These are phyloP conservation scores for Alternaria viburni DNA, from an alignment of 2,329 filamentous ascomycete species.

Conservation along the genomic window DNA sequence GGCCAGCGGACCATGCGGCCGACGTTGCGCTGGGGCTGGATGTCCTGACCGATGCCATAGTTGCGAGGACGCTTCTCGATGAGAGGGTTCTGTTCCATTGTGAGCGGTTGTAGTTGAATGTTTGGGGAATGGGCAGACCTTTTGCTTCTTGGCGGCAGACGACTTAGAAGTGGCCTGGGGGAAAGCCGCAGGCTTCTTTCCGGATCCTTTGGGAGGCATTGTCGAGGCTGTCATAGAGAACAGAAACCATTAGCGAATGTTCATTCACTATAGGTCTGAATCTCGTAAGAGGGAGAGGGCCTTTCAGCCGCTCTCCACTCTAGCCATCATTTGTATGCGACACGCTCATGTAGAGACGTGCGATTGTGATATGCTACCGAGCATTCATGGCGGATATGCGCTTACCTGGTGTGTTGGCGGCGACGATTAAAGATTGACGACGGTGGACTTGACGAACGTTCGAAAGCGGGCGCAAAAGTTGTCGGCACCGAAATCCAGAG, in stretches of 20 bases:
- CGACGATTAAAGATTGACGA: constrained; percentile 42
- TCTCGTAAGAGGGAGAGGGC: constrained; percentile 48
- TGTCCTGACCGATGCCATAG: constrained; percentile 98
- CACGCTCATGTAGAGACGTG: constrained; percentile 40
- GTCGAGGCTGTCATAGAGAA: constrained; percentile 99
- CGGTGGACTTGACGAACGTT: constrained; percentile 21
- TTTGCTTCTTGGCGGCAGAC: constrained; percentile 88
- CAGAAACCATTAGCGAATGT: constrained; percentile 93
- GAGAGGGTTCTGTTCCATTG: constrained; percentile 81
- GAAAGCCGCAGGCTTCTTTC: constrained; percentile 90
- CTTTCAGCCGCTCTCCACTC: constrained; percentile 47
- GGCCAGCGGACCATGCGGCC: constrained; percentile 81
- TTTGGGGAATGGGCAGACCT: constrained; percentile 65
- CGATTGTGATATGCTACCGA: constrained; percentile 40
- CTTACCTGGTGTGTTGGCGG: constrained; percentile 48
- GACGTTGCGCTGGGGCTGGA: constrained; percentile 75
- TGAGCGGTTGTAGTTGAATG: constrained; percentile 26
- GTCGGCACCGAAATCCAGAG: constrained; percentile 22
- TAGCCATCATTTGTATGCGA: constrained; percentile 46
- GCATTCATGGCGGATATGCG: constrained; percentile 38
- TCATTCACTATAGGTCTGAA: constrained; percentile 62
- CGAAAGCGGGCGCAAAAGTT: constrained; percentile 19
- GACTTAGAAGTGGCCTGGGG: constrained; percentile 65
- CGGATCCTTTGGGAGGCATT: constrained; percentile 76
- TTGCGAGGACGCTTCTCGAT: constrained; percentile 98